Conservation (phyloP, 2,329 filamentous ascomycete genomes). For the Fusarium marasasianum region DNA sequence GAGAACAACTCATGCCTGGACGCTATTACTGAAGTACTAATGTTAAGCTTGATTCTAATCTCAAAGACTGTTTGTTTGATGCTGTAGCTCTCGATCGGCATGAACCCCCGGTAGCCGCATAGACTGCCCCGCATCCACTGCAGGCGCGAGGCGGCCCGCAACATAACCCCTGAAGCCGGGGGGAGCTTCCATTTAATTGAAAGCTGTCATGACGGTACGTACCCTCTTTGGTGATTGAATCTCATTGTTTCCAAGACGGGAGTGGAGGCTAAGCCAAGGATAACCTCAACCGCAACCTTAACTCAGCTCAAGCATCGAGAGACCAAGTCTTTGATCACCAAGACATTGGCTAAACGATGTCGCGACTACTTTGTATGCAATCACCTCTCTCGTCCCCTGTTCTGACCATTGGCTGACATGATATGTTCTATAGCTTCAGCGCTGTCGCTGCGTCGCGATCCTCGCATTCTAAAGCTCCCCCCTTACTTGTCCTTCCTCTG, state of each 20-base stretch:
- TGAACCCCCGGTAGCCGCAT: constrained; percentile 20
- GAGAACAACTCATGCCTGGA: background rate
- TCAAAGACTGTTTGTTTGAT: background rate
- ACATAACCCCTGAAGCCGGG: constrained; percentile 16
- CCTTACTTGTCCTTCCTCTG: constrained; percentile 88
- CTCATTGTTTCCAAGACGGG: background rate
- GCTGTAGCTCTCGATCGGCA: constrained; percentile 1
- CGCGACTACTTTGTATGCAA: constrained; percentile 62
- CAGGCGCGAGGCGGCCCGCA: constrained; percentile 13
- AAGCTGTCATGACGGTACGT: constrained; percentile 40
- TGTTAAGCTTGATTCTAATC: background rate
- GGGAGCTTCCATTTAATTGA: constrained; percentile 6
- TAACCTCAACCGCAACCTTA: background rate
- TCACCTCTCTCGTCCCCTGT: background rate
- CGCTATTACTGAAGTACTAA: background rate
- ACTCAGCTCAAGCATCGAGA: constrained; percentile 17
- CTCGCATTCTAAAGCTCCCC: constrained; percentile 82
- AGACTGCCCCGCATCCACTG: constrained; percentile 27
- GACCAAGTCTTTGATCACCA: constrained; percentile 16
- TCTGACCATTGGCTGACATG: constrained; percentile 1
- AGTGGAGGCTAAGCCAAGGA: constrained; percentile 6
- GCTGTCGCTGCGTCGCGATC: constrained; percentile 79
- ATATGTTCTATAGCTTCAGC: constrained; percentile 60
- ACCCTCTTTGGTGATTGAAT: constrained; percentile 22
- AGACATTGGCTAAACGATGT: constrained; percentile 51